A percentile compares a stretch with the other conserved stretches of the same genome.
phyloP scores from a whole-genome alignment of 1,284 basidiomycete genomes.

The Ceratobasidium sp. region DNA sequence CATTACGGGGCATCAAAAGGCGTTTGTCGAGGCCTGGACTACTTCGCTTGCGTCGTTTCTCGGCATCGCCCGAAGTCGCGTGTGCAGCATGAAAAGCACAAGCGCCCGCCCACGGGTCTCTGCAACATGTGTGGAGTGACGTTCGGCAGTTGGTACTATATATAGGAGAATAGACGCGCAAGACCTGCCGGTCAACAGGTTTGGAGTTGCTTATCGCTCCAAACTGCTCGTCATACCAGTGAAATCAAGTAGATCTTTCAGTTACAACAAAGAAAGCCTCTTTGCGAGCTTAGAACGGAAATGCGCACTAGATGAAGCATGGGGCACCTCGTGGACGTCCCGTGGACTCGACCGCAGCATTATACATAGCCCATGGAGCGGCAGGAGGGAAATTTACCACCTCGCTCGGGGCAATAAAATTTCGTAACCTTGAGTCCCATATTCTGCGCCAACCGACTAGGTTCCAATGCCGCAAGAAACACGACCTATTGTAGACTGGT shows the following conservation, averaged over 20 bases:
- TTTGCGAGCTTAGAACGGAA: too few species aligned
- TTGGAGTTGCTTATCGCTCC: neutral
- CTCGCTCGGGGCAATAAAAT: neutral
- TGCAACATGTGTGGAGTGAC: neutral
- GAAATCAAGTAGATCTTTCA: neutral
- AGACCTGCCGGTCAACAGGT: neutral
- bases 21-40: too few species aligned
- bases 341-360: neutral
- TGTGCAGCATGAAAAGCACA: too few species aligned
- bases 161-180: neutral
- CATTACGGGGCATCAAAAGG: too few species aligned
- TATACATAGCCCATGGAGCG: neutral
- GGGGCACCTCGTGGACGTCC: neutral
- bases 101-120: neutral
- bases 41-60: too few species aligned
- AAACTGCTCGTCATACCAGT: neutral
- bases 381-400: neutral
- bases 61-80: too few species aligned
- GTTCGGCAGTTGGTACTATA: neutral
- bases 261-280: neutral
- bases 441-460: neutral
- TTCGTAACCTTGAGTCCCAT: neutral
- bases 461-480: neutral
- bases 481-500: neutral
- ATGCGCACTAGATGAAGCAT: too few species aligned